Base-by-base conservation (phyloP, 352 stramenopile species). In the Hyaloperonospora brassicae region DNA sequence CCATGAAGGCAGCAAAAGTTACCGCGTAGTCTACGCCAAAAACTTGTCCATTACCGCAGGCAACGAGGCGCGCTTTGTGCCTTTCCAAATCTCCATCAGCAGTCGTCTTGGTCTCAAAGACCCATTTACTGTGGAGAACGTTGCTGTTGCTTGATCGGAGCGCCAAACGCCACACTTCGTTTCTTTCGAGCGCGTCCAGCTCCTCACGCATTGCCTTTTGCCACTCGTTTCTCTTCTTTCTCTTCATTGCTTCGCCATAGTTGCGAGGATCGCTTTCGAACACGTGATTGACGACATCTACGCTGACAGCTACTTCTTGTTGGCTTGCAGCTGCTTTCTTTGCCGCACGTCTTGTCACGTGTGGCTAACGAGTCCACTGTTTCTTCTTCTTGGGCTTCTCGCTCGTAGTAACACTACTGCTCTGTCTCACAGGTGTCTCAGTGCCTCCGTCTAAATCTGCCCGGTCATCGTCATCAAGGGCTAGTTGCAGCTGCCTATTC, bases 81-180 rank as follows among this genome's bases (percentile, higher is more conserved):
- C 55, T 35, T 17, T 70, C 52, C 22, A 74, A 47, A 8, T 22
- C 31, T 7, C 58, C 55, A 21, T 52, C 24, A 13, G 50, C 41
- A 21, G 51, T 35, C 12, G 34, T 52, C 23, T 52, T 52, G 17
- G 52, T 48, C 50, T 57, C 50, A 17, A 35, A 55, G 23, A 55
- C 39, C n/a, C 50, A 51, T 31, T 70, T 62, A 0, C 52, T 62
- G 25, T 61, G 61, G 21, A 70, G 47, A 13, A 40, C 2, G 14
- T 40, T 40, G 27, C 27, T 31, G 27, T 31, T 31, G 27, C 27
- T 31, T 31, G 27, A 31, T 31, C 27, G 27, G 27, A 31, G 27
- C 27, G 14, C 7, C 14, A 45, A 24, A 7, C 6, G 23, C 23
- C 1, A 40, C 12, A 13, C 52, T 52, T 47, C 45, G 27, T 31